Percentiles rank a stretch among this genome's conserved stretches.
Conservation (phyloP, 2,329 filamentous ascomycete genomes). For the Blastomyces parvus region DNA sequence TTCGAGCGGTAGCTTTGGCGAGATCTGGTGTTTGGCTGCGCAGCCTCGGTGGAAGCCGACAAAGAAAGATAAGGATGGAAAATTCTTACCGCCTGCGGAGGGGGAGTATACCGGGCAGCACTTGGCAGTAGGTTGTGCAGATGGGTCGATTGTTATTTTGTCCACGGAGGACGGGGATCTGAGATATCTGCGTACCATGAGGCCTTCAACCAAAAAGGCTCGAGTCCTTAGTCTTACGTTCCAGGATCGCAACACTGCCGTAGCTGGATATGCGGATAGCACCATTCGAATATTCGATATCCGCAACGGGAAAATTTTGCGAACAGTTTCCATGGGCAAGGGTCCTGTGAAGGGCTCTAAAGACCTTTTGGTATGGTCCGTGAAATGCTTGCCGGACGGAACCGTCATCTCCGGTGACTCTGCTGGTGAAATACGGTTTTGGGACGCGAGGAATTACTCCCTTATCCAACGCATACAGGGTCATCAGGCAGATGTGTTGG, state of each 20-base stretch:
- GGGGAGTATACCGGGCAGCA: constrained; percentile 45
- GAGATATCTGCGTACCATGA: constrained; percentile 65
- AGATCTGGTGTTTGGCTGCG: constrained; percentile 91
- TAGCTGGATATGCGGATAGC: constrained; percentile 93
- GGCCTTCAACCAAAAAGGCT: constrained; percentile 71
- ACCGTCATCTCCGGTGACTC: constrained; percentile 94
- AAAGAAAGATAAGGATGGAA: constrained; percentile 30
- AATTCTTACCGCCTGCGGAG: constrained; percentile 26
- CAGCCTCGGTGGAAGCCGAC: constrained; percentile 55
- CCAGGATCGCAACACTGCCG: constrained; percentile 69
- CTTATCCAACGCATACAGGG: constrained; percentile 75
- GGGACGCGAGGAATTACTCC: constrained; percentile 87
- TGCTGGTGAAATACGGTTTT: constrained; percentile 84
- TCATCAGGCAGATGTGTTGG: constrained; percentile 83
- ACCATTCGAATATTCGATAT: constrained; percentile 88
- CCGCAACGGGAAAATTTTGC: constrained; percentile 62
- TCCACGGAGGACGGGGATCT: constrained; percentile 78
- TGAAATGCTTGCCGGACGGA: constrained; percentile 77
- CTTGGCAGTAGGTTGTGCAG: constrained; percentile 79
- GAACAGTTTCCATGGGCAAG: constrained; percentile 76
- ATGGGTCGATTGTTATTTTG: constrained; percentile 79
- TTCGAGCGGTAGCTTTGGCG: constrained; percentile 84
- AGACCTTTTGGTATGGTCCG: constrained; percentile 84
- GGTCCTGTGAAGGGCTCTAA: constrained; percentile 67
- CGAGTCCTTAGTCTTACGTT: constrained; percentile 87